Evolutionary conservation across 2,329 filamentous ascomycete genomes (phyloP).

Genomic region (Venturia nashicola): DNA sequence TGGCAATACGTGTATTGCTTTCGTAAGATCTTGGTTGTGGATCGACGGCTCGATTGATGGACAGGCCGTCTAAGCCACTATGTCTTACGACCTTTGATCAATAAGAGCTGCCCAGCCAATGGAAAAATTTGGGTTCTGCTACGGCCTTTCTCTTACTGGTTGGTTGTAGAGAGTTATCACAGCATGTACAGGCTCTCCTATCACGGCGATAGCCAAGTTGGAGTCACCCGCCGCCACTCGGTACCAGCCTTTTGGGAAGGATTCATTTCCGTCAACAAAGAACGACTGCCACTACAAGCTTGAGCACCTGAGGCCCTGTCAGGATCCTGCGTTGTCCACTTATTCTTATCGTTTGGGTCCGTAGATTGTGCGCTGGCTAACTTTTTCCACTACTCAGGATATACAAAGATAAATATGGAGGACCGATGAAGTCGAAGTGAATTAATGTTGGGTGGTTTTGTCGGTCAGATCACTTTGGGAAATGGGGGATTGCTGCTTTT

Average conservation of each 20-base stretch:
- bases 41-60: neutral
- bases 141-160: neutral
- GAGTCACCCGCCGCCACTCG: neutral
- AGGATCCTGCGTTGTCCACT: neutral
- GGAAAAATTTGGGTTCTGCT: neutral
- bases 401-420: conserved; percentile 87
- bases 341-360: neutral
- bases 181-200: neutral
- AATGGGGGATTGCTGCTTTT: neutral
- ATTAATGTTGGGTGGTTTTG: neutral
- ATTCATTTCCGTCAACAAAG: neutral
- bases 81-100: neutral
- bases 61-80: neutral
- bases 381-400: conserved; percentile 49
- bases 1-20: neutral
- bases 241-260: neutral
- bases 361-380: neutral
- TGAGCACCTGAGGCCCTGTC: neutral
- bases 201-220: neutral
- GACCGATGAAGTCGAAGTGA: conserved; percentile 8
- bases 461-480: neutral
- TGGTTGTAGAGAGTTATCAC: neutral
- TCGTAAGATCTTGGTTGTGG: neutral
- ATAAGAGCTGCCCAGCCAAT: neutral
- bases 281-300: neutral